Conservation (phyloP, 257 asterid species). For the Osmanthus fragrans region DNA sequence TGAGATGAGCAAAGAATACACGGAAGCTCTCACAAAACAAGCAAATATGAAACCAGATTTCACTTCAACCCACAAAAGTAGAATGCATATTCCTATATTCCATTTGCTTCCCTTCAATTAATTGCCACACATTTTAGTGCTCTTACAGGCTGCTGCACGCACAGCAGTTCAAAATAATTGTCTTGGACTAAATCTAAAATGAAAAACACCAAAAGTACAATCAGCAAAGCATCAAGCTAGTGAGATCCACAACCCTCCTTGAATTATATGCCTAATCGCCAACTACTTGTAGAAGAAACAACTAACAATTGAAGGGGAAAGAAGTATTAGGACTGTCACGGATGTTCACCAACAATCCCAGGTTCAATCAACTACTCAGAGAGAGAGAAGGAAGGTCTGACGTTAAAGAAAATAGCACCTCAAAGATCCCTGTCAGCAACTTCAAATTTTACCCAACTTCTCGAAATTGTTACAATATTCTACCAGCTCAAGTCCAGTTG, state of each 20-base stretch:
- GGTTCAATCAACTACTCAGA: slow-evolving; percentile 45
- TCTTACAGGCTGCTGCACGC: slow-evolving; percentile 41
- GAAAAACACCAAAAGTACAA: slow-evolving; percentile 34
- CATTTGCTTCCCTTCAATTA: slow-evolving; percentile 38
- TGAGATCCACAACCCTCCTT: slow-evolving; percentile 31
- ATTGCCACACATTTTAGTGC: slow-evolving; percentile 41
- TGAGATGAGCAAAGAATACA: background rate
- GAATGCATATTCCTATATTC: background rate
- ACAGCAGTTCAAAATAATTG: slow-evolving; percentile 44
- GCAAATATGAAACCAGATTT: background rate
- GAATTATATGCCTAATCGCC: slow-evolving; percentile 34
- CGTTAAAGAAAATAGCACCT: slow-evolving; percentile 54
- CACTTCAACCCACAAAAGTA: background rate
- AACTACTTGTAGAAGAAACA: slow-evolving; percentile 36
- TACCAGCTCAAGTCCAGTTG: slow-evolving; percentile 22
- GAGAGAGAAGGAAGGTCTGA: slow-evolving; percentile 28
- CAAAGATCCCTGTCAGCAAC: slow-evolving; percentile 43
- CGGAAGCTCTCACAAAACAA: background rate
- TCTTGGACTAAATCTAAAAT: slow-evolving; percentile 33
- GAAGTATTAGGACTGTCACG: slow-evolving; percentile 27
- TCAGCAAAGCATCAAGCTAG: slow-evolving; percentile 32
- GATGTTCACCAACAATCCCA: slow-evolving; percentile 33
- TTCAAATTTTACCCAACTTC: slow-evolving; percentile 34
- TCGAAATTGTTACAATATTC: slow-evolving; percentile 34
- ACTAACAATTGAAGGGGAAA: slow-evolving; percentile 22